Conservation (phyloP, 208 protist genomes). For the Trypanosoma melophagium region DNA sequence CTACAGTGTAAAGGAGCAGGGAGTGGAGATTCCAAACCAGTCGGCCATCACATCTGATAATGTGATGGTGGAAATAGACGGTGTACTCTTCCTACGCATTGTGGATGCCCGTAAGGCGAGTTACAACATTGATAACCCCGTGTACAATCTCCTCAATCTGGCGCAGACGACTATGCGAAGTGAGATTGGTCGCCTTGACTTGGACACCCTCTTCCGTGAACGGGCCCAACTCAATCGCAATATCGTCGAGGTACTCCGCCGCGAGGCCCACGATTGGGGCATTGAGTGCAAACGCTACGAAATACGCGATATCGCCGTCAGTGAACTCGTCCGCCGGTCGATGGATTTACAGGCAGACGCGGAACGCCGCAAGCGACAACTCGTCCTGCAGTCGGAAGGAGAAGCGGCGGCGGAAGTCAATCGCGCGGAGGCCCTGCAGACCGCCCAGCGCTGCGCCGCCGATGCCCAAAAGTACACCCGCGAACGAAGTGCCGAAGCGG, state of each 20-base stretch:
- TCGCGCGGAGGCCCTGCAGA: slow-evolving; percentile 85
- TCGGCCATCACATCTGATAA: slow-evolving; percentile 95
- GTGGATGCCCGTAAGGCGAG: slow-evolving; percentile 89
- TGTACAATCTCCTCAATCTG: slow-evolving; percentile 95
- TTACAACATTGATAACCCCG: slow-evolving; percentile 95
- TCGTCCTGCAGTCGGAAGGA: slow-evolving; percentile 94
- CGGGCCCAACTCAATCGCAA: slow-evolving; percentile 89
- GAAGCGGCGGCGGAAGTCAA: slow-evolving; percentile 87
- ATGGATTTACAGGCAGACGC: slow-evolving; percentile 97
- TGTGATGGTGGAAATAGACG: slow-evolving; percentile 95
- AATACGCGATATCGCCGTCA: slow-evolving; percentile 95
- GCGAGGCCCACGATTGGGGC: slow-evolving; percentile 93
- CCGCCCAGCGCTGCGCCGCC: slow-evolving; percentile 81
- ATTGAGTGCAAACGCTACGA: slow-evolving; percentile 96
- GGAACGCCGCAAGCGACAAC: slow-evolving; percentile 94
- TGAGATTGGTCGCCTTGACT: slow-evolving; percentile 92
- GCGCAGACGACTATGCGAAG: slow-evolving; percentile 97
- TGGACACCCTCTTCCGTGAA: slow-evolving; percentile 95
- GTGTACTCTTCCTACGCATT: slow-evolving; percentile 93
- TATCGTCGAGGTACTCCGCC: slow-evolving; percentile 92
- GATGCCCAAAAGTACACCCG: slow-evolving; percentile 86
- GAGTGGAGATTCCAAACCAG: slow-evolving; percentile 90
- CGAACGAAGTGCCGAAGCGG: slow-evolving; percentile 49
- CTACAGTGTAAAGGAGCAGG: slow-evolving; percentile 94
- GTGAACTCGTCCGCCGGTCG: slow-evolving; percentile 89